These are phyloP conservation scores for Hymenoscyphus fructigenus DNA, from an alignment of 2,329 filamentous ascomycete genomes.

Conservation along the genomic window DNA sequence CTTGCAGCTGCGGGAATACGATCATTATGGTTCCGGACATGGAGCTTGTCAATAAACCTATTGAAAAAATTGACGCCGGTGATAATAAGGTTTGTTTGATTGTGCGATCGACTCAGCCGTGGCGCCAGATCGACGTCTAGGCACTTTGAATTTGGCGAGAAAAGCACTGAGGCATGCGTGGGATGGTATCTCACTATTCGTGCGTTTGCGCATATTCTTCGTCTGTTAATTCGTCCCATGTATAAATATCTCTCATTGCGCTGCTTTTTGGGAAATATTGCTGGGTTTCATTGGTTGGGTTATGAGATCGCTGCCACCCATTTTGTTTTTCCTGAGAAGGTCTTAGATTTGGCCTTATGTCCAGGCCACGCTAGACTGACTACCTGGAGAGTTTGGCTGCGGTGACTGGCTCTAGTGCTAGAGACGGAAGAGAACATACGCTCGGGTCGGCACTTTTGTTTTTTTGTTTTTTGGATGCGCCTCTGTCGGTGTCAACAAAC, in stretches of 20 bases:
- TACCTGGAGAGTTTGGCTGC: neutral
- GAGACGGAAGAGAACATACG: neutral
- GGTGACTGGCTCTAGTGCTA: neutral
- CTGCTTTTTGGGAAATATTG: neutral
- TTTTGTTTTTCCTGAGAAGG: neutral
- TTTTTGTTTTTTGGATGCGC: too few relatives aligned
- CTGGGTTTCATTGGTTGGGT: neutral
- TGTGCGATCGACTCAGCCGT: constrained; percentile 1
- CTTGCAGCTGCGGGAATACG: neutral
- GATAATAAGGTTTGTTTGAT: neutral
- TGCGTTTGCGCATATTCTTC: neutral
- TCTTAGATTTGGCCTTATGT: neutral
- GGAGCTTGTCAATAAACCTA: neutral
- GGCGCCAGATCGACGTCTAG: neutral
- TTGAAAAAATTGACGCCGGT: neutral
- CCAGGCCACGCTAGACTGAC: too few relatives aligned
- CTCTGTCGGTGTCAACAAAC: neutral
- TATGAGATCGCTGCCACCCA: neutral
- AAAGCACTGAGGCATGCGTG: neutral
- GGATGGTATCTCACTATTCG: neutral
- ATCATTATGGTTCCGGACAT: neutral
- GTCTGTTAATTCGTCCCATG: neutral
- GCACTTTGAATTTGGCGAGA: neutral
- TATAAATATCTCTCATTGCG: neutral
- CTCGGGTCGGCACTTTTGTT: neutral